Evolutionary conservation across 2,329 filamentous ascomycete genomes (phyloP), one percentile per base, ranked within the genome.

Genomic region (Didymella segeticola): DNA sequence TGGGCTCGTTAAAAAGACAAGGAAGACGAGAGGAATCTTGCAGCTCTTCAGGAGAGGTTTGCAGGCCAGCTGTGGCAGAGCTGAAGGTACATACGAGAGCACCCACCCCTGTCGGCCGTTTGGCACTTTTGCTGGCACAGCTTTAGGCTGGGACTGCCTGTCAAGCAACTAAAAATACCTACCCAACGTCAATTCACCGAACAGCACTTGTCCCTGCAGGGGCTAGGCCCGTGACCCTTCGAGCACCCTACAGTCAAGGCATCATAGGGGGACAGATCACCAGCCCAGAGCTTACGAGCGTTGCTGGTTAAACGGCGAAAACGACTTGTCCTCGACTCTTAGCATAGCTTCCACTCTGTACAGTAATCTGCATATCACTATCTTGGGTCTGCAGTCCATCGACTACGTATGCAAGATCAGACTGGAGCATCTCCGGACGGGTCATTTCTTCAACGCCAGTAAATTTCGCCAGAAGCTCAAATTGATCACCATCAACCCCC

Each of bases 131-230:
- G 51, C 39, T 60, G 53, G 52, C 53, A 56, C 38, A 37, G 43
- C 50, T n/a, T n/a, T 43, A 48, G 41, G 36, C 43, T 45, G 46
- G 54, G 49, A 46, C 49, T 53, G 47, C 52, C 36, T 51, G 56
- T 39, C 57, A 56, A 53, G 55, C 58, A 50, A 47, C 57, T 61
- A 62, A 60, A 66, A 61, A 61, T 60, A 64, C 46, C 53, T 51
- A 42, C 50, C 46, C 53, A 53, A 42, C 50, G 41, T 53, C 46
- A 53, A 58, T 53, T 58, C 57, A 59, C 52, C 45, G 39, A 47
- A 22, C 57, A 38, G 52, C 57, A 41, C 53, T 43, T 43, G 43
- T 41, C 48, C 50, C 51, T 56, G 57, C 60, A 56, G 39, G 58
- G 39, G 10, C 26, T 54, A 54, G 45, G 41, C 39, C 37, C 47